phyloP scores from a whole-genome alignment of 2,329 filamentous ascomycete genomes.

The Diaporthe nobilis region DNA sequence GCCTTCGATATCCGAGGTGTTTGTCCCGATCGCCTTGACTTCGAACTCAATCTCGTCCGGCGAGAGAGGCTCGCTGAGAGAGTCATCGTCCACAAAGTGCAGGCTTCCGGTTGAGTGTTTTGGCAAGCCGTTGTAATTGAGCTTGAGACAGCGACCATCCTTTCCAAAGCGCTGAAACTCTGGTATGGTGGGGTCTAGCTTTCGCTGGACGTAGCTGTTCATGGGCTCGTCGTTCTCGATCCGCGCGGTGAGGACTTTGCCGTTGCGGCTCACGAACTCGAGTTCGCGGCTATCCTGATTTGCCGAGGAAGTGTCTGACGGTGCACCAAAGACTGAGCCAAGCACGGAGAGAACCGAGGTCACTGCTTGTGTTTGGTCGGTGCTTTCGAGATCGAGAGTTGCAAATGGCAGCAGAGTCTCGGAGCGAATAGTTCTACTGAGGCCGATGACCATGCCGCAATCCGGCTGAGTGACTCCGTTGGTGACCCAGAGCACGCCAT shows the following conservation, averaged over 20 bases:
- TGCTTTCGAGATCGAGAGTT: constrained; percentile 61
- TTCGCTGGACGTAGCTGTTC: constrained; percentile 59
- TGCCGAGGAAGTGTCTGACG: neutral
- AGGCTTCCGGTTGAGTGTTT: neutral
- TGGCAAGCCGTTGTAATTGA: neutral
- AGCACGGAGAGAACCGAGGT: constrained; percentile 52
- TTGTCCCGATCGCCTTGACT: constrained; percentile 51
- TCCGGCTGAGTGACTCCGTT: constrained; percentile 43
- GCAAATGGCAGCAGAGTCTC: constrained; percentile 61
- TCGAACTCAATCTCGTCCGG: constrained; percentile 52
- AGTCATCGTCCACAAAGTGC: constrained; percentile 13
- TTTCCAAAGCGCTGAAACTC: constrained; percentile 57
- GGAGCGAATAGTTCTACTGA: constrained; percentile 61
- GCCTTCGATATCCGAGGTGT: constrained; percentile 47
- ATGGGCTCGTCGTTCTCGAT: constrained; percentile 57
- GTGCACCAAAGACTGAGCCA: constrained; percentile 52
- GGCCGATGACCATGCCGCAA: constrained; percentile 60
- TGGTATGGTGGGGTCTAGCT: constrained; percentile 55
- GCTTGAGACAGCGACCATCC: constrained; percentile 3
- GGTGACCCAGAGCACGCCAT: constrained; percentile 48
- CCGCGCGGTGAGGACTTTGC: constrained; percentile 56
- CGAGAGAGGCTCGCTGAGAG: neutral
- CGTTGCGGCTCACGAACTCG: constrained; percentile 58
- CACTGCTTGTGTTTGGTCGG: constrained; percentile 43
- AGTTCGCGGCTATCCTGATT: constrained; percentile 54